Conservation (phyloP, 179 eudicot species). For the Actinidia polygama region DNA sequence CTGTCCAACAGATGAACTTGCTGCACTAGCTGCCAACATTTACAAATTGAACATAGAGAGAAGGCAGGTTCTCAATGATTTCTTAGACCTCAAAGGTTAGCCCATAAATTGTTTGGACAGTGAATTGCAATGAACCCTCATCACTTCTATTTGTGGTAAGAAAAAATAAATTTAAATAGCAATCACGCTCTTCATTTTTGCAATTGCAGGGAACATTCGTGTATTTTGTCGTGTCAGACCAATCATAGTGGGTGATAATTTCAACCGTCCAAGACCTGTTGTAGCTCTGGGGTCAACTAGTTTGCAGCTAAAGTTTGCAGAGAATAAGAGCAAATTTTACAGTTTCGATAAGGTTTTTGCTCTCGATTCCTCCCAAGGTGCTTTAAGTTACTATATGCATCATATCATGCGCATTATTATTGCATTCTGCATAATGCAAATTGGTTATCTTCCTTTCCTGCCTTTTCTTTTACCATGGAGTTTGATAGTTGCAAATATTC, state of each 20-base stretch:
- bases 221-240: slow-evolving; percentile 74
- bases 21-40: slow-evolving; percentile 17
- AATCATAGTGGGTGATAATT: slow-evolving; percentile 47
- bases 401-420: neutral
- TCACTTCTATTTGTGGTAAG: neutral
- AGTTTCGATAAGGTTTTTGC: slow-evolving; percentile 69
- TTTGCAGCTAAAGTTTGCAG: slow-evolving; percentile 49
- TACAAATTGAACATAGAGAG: slow-evolving; percentile 23
- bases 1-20: slow-evolving; percentile 28
- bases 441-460: neutral
- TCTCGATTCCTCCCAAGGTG: slow-evolving; percentile 65
- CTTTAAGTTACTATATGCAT: neutral
- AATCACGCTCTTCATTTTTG: neutral
- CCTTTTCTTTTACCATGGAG: neutral
- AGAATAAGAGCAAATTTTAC: slow-evolving; percentile 58
- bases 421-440: neutral
- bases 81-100: slow-evolving; percentile 29
- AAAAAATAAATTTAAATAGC: neutral
- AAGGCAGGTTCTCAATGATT: slow-evolving; percentile 29
- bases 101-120: neutral
- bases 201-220: slow-evolving; percentile 60
- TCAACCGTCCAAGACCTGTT: slow-evolving; percentile 20
- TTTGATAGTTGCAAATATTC: slow-evolving; percentile 15
- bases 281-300: slow-evolving; percentile 30
- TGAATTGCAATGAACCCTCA: neutral